phyloP scores from a whole-genome alignment of 176 grass and related monocot genomes.

The Oryza australiensis region DNA sequence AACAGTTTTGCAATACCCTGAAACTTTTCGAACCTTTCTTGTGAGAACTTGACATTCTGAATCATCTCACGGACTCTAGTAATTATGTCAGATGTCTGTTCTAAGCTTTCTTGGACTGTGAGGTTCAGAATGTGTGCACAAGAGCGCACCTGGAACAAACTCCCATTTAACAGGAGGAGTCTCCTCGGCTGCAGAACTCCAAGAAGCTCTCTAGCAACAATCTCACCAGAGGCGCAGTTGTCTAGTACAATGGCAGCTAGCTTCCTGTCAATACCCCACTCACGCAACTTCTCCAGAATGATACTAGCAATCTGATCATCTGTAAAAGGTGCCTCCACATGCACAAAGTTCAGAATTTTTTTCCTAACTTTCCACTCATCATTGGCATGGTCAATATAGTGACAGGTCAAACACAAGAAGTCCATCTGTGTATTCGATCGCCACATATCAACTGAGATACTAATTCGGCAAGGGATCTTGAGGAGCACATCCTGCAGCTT shows the following conservation, averaged over 20 bases:
- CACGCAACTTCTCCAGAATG: conserved; percentile 72
- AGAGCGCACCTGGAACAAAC: conserved; percentile 71
- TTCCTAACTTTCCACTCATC: conserved; percentile 90
- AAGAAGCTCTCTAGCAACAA: conserved; percentile 71
- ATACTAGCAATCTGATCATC: conserved; percentile 53
- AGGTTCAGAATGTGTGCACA: conserved; percentile 78
- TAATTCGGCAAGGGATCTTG: conserved; percentile 64
- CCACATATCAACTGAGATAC: conserved; percentile 90
- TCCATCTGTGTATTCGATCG: conserved; percentile 65
- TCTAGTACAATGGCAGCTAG: conserved; percentile 70
- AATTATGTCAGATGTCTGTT: conserved; percentile 60
- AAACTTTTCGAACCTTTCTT: conserved; percentile 72
- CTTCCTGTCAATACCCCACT: conserved; percentile 83
- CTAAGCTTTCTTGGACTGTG: conserved; percentile 81
- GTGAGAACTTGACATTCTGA: conserved; percentile 83
- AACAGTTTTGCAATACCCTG: conserved; percentile 65
- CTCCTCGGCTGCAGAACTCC: conserved; percentile 63
- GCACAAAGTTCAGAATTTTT: conserved; percentile 91
- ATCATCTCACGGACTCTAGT: conserved; percentile 64
- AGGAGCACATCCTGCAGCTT: conserved; percentile 68
- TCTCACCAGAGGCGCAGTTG: conserved; percentile 65
- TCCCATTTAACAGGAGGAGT: conserved; percentile 70
- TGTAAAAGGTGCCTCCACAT: conserved; percentile 53
- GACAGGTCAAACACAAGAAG: conserved; percentile 87
- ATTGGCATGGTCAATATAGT: conserved; percentile 71